Percentiles rank a stretch among this genome's conserved stretches.
Evolutionary conservation across 1,284 basidiomycete species (phyloP).

Genomic region (Coniophora puteana): DNA sequence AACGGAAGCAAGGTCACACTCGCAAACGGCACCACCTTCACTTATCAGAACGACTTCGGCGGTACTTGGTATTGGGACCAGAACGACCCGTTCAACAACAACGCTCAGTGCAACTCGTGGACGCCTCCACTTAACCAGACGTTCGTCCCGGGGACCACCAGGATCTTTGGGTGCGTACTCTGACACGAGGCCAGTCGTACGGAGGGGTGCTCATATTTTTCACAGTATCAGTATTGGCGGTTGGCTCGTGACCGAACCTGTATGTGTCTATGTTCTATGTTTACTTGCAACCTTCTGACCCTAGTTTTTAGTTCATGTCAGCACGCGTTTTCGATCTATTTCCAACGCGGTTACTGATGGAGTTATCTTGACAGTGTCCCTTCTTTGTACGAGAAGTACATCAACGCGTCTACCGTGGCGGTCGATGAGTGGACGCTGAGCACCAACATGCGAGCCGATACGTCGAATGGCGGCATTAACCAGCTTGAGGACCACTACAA

Average conservation of each 20-base stretch:
- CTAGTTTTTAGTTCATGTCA: conserved; percentile 25
- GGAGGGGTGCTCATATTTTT: conserved; percentile 1
- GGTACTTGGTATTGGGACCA: conserved; percentile 53
- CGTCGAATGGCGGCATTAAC: conserved; percentile 49
- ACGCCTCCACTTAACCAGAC: conserved; percentile 60
- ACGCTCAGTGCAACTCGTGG: conserved; percentile 58
- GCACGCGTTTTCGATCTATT: conserved; percentile 6
- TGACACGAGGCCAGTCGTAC: neutral
- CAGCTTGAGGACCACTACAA: conserved; percentile 78
- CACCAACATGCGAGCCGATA: conserved; percentile 60
- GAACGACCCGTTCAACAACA: conserved; percentile 61
- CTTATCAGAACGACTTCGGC: conserved; percentile 51
- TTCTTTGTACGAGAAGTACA: conserved; percentile 70
- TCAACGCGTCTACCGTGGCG: conserved; percentile 31
- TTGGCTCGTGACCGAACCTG: conserved; percentile 57
- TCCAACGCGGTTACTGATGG: no score
- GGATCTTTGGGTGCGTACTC: conserved; percentile 32
- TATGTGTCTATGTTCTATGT: conserved; percentile 51
- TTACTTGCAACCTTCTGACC: conserved; percentile 8
- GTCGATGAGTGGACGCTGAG: conserved; percentile 80
- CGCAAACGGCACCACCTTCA: conserved; percentile 49
- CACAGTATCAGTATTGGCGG: conserved; percentile 67
- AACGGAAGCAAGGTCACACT: conserved; percentile 45
- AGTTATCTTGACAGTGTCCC: conserved; percentile 47
- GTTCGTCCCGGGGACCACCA: conserved; percentile 54